Conservation (phyloP, 2,329 filamentous ascomycete species). For the Ambrosiella xylebori region DNA sequence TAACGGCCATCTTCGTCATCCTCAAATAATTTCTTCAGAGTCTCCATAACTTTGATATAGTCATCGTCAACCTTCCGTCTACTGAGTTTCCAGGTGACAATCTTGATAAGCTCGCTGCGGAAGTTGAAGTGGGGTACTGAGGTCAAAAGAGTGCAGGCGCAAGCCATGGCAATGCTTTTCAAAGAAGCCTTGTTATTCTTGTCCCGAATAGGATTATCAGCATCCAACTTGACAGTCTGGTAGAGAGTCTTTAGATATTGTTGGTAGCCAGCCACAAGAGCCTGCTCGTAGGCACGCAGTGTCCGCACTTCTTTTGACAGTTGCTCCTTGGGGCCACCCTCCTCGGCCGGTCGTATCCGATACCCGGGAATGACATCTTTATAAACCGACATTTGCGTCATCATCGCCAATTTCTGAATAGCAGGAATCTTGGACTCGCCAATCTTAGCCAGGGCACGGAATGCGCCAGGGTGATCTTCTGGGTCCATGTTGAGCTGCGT, state of each 20-base stretch:
- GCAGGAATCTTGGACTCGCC: constrained; percentile 51
- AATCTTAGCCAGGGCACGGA: constrained; percentile 63
- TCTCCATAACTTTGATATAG: constrained; percentile 58
- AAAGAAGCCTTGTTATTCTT: constrained; percentile 28
- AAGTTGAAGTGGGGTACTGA: constrained; percentile 96
- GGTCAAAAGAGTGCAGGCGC: constrained; percentile 63
- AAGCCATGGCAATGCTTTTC: constrained; percentile 63
- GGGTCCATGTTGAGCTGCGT: constrained; percentile 74
- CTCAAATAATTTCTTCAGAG: constrained; percentile 64
- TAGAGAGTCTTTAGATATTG: constrained; percentile 63
- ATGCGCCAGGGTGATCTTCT: constrained; percentile 67
- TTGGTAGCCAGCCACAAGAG: constrained; percentile 71
- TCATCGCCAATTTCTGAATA: constrained; percentile 72
- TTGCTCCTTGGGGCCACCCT: constrained; percentile 58
- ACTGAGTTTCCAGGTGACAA: constrained; percentile 71
- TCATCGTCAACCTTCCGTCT: constrained; percentile 53
- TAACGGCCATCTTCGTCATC: constrained; percentile 82
- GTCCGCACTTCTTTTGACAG: constrained; percentile 82
- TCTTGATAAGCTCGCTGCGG: constrained; percentile 69
- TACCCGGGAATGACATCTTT: constrained; percentile 96
- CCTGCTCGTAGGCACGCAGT: constrained; percentile 71
- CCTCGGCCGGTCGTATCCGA: constrained; percentile 65
- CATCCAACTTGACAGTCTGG: constrained; percentile 43
- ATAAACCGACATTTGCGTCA: constrained; percentile 77
- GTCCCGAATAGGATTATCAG: constrained; percentile 17